These are phyloP conservation scores for Schizothecium vesticola DNA, from an alignment of 495 filamentous ascomycete species.

Conservation along the genomic window DNA sequence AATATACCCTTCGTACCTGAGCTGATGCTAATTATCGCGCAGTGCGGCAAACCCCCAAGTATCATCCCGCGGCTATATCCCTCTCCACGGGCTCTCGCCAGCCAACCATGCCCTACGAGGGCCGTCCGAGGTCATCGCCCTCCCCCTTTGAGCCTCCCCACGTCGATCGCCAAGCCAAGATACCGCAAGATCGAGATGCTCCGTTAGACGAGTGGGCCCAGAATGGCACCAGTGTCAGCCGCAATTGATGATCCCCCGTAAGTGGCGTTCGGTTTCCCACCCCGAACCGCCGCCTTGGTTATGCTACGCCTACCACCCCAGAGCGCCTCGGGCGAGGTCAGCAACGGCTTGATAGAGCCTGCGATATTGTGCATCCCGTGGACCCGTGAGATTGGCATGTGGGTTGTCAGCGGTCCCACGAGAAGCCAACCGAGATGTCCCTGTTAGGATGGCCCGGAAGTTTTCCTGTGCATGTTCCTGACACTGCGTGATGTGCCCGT, in stretches of 20 bases:
- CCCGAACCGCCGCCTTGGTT: slow-evolving; percentile 17
- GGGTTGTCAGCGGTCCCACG: neutral
- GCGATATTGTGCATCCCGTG: slow-evolving; percentile 20
- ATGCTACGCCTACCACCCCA: neutral
- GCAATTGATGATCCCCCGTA: slow-evolving; percentile 3
- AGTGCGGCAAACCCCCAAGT: slow-evolving; percentile 1
- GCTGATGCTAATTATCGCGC: slow-evolving; percentile 13
- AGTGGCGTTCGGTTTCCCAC: slow-evolving; percentile 9
- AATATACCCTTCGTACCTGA: slow-evolving; percentile 6
- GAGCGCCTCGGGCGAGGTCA: neutral
- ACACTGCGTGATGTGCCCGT: slow-evolving; percentile 8
- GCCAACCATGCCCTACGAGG: neutral
- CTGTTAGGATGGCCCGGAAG: slow-evolving; percentile 9
- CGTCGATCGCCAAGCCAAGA: slow-evolving; percentile 10
- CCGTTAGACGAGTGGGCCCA: slow-evolving; percentile 5
- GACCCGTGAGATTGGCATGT: slow-evolving; percentile 12
- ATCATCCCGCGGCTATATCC: slow-evolving; percentile 8
- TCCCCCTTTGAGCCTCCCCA: neutral
- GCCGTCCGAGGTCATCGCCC: neutral
- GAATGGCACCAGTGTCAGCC: slow-evolving; percentile 4
- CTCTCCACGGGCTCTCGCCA: neutral
- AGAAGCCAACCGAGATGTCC: slow-evolving; percentile 7
- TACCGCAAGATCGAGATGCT: slow-evolving; percentile 8
- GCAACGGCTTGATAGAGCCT: slow-evolving; percentile 6
- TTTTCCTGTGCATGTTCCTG: neutral